These are phyloP conservation scores for Geotrichum ghanense DNA, from an alignment of 805 yeast species.

Conservation along the genomic window DNA sequence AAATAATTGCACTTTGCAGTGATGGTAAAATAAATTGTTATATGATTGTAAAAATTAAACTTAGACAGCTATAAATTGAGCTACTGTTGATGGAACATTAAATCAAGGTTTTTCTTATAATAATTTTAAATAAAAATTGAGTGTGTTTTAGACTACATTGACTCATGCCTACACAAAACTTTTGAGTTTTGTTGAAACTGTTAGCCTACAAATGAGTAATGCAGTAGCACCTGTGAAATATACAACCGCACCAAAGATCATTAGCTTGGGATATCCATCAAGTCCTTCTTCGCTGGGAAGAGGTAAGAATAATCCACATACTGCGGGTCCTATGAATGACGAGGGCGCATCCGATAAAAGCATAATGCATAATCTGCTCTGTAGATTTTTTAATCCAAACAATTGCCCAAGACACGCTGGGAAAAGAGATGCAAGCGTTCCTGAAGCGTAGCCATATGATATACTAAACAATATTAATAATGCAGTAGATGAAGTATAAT, in stretches of 20 bases:
- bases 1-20: too few relatives aligned
- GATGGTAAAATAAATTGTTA: too few relatives aligned
- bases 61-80: too few relatives aligned
- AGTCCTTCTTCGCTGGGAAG: slow-evolving; percentile 7
- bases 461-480: slow-evolving; percentile 21
- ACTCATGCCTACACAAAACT: too few relatives aligned
- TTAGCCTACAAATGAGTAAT: background rate
- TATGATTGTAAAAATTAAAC: too few relatives aligned
- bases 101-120: too few relatives aligned
- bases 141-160: too few relatives aligned
- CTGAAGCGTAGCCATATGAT: slow-evolving; percentile 28
- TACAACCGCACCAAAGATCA: slow-evolving; percentile 15
- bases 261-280: slow-evolving; percentile 22
- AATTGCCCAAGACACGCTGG: slow-evolving; percentile 28
- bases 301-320: slow-evolving; percentile 28
- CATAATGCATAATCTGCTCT: slow-evolving; percentile 24
- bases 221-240: background rate
- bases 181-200: too few relatives aligned
- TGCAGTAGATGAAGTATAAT: slow-evolving; percentile 1
- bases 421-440: slow-evolving; percentile 25
- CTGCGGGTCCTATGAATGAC: slow-evolving; percentile 27
- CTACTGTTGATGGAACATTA: too few relatives aligned
- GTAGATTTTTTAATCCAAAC: slow-evolving; percentile 24
- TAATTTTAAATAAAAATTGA: too few relatives aligned
- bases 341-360: slow-evolving; percentile 23